Base-by-base conservation (phyloP, 116 monocot genomes). In the Cymodocea nodosa region DNA sequence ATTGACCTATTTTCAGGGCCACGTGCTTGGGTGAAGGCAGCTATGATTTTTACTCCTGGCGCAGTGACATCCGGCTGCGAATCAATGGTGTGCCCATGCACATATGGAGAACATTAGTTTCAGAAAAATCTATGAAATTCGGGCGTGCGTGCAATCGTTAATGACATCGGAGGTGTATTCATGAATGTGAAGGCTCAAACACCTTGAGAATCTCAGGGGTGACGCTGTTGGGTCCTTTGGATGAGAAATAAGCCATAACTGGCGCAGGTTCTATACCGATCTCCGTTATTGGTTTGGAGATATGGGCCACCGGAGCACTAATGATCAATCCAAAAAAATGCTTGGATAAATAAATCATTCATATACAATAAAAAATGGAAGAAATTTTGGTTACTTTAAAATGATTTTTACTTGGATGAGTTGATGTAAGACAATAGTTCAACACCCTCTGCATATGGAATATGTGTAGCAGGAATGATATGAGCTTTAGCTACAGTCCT, bases 21-120 rank as follows among this genome's bases (percentile, higher is more conserved):
- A 0, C 11, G 15, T 4, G 78, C 80, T 50, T 25, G 44, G 1
- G 64, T 70, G 59, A 40, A 85, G 12, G 88, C 83, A 0, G 89
- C 81, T 20, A 93, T 53, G 2, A 93, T 62, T 56, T 71, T 78
- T 37, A 93, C 81, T 23, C 88, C 93, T 8, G 92, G 88, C 4
- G 85, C 92, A 17, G 88, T 88, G 35, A 88, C 83, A 61, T 93
- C 92, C 11, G 92, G 88, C 92, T 87, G 68, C 63, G 14, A 12
- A 15, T 60, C 13, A 61, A 61, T 9, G 10, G 34, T 2, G 30
- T 3, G 30, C 3, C 2, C 30, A 30, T 30, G 30, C 3, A 30
- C 3, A 30, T 3, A 30, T 56, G 74, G 8, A n/a, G 5, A 25
- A 39, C 8, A 37, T 37, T 16, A 2, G 4, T 39, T 14, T 40